Conservation (phyloP, 2,329 filamentous ascomycete genomes). For the Neonectria magnoliae region DNA sequence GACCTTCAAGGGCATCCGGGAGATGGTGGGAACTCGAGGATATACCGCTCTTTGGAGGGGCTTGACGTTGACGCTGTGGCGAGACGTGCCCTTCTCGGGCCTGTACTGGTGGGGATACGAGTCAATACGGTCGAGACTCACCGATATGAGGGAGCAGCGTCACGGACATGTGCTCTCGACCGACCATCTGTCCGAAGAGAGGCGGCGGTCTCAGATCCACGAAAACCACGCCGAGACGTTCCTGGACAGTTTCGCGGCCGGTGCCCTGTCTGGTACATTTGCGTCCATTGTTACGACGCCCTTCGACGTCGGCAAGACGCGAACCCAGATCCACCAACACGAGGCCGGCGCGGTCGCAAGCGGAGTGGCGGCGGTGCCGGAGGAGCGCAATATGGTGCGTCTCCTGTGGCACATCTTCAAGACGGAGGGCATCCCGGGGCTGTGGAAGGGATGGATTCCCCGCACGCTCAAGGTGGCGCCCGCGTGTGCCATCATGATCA, state of each 20-base stretch:
- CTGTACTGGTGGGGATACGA: slow-evolving; percentile 99
- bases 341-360: slow-evolving; percentile 43
- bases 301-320: slow-evolving; percentile 97
- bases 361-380: slow-evolving; percentile 64
- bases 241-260: slow-evolving; percentile 87
- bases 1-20: slow-evolving; percentile 78
- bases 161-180: slow-evolving; percentile 52
- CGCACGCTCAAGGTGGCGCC: slow-evolving; percentile 94
- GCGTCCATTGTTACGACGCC: slow-evolving; percentile 92
- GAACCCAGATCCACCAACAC: slow-evolving; percentile 85
- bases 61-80: slow-evolving; percentile 89
- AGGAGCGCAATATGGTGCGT: slow-evolving; percentile 80
- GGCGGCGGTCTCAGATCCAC: slow-evolving; percentile 67
- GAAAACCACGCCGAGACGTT: slow-evolving; percentile 83
- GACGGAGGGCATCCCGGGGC: slow-evolving; percentile 80
- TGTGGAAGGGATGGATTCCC: slow-evolving; percentile 93
- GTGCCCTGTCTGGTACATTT: slow-evolving; percentile 82
- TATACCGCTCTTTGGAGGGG: slow-evolving; percentile 90
- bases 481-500: slow-evolving; percentile 99
- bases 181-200: slow-evolving; percentile 52
- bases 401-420: slow-evolving; percentile 93
- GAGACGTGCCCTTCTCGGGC: slow-evolving; percentile 95
- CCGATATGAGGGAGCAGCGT: slow-evolving; percentile 70
- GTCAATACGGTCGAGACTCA: slow-evolving; percentile 76
- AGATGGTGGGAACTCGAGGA: slow-evolving; percentile 82